phyloP scores from a whole-genome alignment of 345 rosid species.

The Jatropha curcas region DNA sequence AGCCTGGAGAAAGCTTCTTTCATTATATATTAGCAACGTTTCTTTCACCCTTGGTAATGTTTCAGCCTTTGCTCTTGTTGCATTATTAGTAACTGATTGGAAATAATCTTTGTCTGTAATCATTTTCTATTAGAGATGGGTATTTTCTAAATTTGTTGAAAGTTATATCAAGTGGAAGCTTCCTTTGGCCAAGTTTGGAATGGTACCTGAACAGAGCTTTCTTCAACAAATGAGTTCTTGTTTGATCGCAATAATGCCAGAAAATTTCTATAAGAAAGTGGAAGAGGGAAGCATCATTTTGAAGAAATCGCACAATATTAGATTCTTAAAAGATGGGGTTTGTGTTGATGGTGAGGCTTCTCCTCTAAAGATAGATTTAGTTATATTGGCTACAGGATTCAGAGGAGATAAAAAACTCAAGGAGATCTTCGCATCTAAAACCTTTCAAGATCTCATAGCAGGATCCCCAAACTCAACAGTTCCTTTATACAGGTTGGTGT shows the following conservation, averaged over 20 bases:
- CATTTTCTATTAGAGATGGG: conserved; percentile 38
- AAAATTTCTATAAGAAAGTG: conserved; percentile 37
- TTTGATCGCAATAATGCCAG: conserved; percentile 23
- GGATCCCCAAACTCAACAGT: conserved; percentile 29
- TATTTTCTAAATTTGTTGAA: conserved; percentile 35
- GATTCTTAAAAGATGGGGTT: conserved; percentile 37
- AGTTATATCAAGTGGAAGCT: conserved; percentile 29
- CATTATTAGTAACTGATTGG: no score
- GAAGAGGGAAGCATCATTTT: conserved; percentile 47
- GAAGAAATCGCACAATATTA: conserved; percentile 36
- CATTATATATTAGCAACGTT: conserved; percentile 31
- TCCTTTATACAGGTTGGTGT: conserved; percentile 55
- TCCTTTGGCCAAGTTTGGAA: conserved; percentile 35
- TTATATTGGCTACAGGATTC: conserved; percentile 46
- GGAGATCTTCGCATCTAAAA: conserved; percentile 26
- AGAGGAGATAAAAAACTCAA: conserved; percentile 40
- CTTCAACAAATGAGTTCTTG: conserved; percentile 29
- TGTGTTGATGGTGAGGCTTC: conserved; percentile 19
- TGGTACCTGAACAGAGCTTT: conserved; percentile 45
- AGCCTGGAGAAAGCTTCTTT: conserved; percentile 49
- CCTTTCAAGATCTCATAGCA: conserved; percentile 20
- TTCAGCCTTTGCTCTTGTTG: background rate
- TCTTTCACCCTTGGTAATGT: conserved; percentile 44
- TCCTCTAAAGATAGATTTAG: conserved; percentile 33
- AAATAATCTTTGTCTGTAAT: background rate